These are phyloP conservation scores for Pythium monospermum DNA, from an alignment of 352 stramenopile species.

Conservation along the genomic window DNA sequence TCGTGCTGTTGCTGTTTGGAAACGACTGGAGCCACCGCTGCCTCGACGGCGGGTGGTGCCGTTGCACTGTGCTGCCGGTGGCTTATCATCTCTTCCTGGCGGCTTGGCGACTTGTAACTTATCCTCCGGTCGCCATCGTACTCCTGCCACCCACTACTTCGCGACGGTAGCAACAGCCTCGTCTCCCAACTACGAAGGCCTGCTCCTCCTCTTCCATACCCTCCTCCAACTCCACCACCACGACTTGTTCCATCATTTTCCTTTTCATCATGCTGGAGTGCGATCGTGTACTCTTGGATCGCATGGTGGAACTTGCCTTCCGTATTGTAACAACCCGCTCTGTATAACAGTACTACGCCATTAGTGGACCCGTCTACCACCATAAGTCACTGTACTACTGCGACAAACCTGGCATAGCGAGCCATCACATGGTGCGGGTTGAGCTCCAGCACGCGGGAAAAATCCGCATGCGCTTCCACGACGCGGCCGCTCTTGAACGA, in stretches of 20 bases:
- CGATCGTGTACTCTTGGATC: constrained; percentile 74
- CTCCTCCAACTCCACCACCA: constrained; percentile 16
- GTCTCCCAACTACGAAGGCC: neutral
- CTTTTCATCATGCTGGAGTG: constrained; percentile 63
- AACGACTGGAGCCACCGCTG: too few species aligned
- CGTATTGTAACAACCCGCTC: constrained; percentile 66
- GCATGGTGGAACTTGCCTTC: constrained; percentile 64
- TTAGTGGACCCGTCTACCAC: too few species aligned
- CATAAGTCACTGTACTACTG: too few species aligned
- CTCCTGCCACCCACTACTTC: too few species aligned
- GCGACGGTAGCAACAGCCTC: too few species aligned
- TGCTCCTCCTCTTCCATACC: constrained; percentile 21
- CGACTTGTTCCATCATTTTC: constrained; percentile 5
- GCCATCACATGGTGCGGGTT: constrained; percentile 79
- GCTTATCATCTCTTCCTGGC: too few species aligned
- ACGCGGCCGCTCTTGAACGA: constrained; percentile 50
- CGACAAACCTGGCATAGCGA: too few species aligned
- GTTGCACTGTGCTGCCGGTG: too few species aligned
- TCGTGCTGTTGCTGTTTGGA: too few species aligned
- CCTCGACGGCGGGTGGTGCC: too few species aligned
- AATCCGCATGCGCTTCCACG: constrained; percentile 55
- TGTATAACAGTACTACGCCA: constrained; percentile 17
- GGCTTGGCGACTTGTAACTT: too few species aligned
- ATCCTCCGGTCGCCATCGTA: too few species aligned
- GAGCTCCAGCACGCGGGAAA: constrained; percentile 52